Base-by-base conservation (phyloP, 2,329 filamentous ascomycete species). In the Trichoderma aggressivum region DNA sequence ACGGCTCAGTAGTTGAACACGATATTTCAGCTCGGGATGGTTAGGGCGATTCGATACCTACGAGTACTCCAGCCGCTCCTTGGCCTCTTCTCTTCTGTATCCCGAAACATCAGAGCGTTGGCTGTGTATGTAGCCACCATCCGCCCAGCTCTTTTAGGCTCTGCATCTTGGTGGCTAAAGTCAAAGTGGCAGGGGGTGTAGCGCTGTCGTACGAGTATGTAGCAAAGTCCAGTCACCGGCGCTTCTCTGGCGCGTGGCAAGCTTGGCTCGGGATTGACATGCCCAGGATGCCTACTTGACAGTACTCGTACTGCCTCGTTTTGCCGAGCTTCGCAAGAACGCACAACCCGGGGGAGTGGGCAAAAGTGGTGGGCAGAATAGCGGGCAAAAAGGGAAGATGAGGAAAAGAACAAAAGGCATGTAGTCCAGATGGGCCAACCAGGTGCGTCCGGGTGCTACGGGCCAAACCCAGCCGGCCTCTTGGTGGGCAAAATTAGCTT, bases 141-240 rank as follows among this genome's bases (percentile, higher is more conserved):
- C 39, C 50, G 55, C 50, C 16, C 56, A 16, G n/a, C 21, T 50
- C 43, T 18, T 69, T 61, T 53, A 53, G 66, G 66, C 66, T 61
- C 66, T 60, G 66, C 24, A 28, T 61, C 28, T 34, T 69, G 47
- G 47, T 50, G 63, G 70, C 70, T 71, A 71, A 71, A 70, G 64
- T 62, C 56, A 62, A 56, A 43, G 18, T 18, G 26, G 39, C 63
- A 61, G 62, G 70, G 55, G 63, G 56, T n/a, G 32, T 64, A 61
- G 63, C 55, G 62, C 47, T 21, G 32, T 68, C 32, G 58, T n/a
- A 71, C n/a, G n/a, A n/a, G n/a, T n/a, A n/a, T n/a, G 56, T n/a
- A 71, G 58, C 43, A 65, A 53, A 32, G 62, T 47, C 70, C 56
- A 71, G 56, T 71, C 58, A 58, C 63, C 47, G 43, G 56, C 63